Evolutionary conservation across 768 basidiomycete species (phyloP), one percentile per base, ranked within the genome.

Genomic region (Pleurotus citrinopileatus): DNA sequence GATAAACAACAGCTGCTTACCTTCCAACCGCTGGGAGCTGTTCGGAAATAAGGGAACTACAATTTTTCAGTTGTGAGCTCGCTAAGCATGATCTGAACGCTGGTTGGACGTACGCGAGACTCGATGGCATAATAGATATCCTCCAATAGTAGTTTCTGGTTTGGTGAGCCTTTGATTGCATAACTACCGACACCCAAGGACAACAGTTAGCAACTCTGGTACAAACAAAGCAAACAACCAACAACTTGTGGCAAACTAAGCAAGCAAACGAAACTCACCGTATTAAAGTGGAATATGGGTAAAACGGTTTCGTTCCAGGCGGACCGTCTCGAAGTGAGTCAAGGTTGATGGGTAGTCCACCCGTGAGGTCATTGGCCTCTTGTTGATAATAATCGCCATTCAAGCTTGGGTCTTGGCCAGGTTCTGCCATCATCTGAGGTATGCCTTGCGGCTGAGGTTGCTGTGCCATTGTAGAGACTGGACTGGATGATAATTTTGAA

Each of bases 71-170:
- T 52, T 55, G 56, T 27, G 17, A 26, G n/a, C n/a, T n/a, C n/a
- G n/a, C n/a, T n/a, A n/a, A 58, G 36, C 25, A 40, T 22, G 23
- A n/a, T 37, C 28, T 27, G 37, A 50, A 45, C 40, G n/a, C 17
- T 50, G 26, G 12, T 9, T 32, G 22, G 50, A 79, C 86, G 66
- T 70, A 92, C 90, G 63, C 90, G 80, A 50, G 89, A 91, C 69
- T 92, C 91, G 57, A 94, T 92, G 13, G 91, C 91, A 70, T 92
- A 93, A 68, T 94, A 94, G 52, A 94, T 93, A 69, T 94, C 91
- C 72, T 94, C 91, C 48, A 94, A 72, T 52, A 94, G 73, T 53
- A 94, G 68, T 65, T 90, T 91, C 70, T 89, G 87, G 65, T 88
- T 91, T 36, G 91, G 91, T 5, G 91, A 90, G 56, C 91, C 91